These are phyloP conservation scores for Gracilariopsis chorda DNA, from an alignment of 23 red algal genomes.

Conservation along the genomic window DNA sequence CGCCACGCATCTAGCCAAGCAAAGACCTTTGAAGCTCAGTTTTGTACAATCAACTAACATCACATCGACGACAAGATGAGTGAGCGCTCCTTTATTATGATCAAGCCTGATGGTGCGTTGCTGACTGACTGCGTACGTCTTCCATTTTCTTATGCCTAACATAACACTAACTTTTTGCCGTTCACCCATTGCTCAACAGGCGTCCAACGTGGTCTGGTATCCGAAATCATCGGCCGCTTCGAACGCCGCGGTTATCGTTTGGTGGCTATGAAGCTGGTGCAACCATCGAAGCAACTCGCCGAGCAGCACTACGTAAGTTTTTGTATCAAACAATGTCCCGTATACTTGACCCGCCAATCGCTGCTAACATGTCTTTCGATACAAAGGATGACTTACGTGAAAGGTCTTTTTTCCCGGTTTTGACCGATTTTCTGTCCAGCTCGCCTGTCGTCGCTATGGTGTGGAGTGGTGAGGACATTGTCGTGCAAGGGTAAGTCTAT, in stretches of 20 bases:
- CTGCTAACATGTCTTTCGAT: no score
- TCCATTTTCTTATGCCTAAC: not conserved
- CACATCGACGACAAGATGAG: no score
- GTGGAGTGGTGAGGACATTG: constrained; percentile 90
- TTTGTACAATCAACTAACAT: no score
- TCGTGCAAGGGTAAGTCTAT: constrained; percentile 59
- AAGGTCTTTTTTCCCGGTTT: constrained; percentile 79
- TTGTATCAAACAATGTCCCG: no score
- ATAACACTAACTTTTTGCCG: not conserved
- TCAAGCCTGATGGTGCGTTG: constrained; percentile 66
- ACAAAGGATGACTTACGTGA: constrained; percentile 42
- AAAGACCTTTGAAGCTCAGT: no score
- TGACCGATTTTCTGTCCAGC: constrained; percentile 78
- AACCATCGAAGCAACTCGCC: constrained; percentile 64
- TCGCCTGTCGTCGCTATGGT: constrained; percentile 95
- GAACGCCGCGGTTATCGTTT: constrained; percentile 86
- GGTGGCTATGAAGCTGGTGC: constrained; percentile 76
- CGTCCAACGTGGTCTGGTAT: constrained; percentile 81
- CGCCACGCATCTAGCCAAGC: no score
- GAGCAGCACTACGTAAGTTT: constrained; percentile 78
- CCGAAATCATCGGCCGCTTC: constrained; percentile 85
- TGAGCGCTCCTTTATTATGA: constrained; percentile 59
- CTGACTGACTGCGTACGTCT: not conserved
- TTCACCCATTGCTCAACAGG: no score
- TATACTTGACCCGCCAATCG: no score